Conservation (phyloP, 164 flowering plant species). For the Stephania japonica region DNA sequence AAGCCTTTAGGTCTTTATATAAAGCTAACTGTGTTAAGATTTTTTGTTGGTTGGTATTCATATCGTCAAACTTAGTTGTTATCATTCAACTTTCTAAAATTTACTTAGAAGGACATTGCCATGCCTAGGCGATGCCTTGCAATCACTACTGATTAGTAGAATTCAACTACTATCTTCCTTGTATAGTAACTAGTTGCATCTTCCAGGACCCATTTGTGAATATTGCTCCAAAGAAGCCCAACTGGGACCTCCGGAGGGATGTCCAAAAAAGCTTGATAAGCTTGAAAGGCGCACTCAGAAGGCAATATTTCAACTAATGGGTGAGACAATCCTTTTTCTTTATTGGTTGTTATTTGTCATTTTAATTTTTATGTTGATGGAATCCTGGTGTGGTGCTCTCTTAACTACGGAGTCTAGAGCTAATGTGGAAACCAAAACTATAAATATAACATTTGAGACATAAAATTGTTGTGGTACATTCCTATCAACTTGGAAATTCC, state of each 20-base stretch:
- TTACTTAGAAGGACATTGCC: no score
- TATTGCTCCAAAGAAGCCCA: constrained; percentile 97
- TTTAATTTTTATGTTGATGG: background rate
- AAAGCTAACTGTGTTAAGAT: no score
- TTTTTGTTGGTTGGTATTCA: no score
- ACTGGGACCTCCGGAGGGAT: constrained; percentile 93
- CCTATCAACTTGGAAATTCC: background rate
- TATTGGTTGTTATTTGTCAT: background rate
- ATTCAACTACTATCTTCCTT: background rate
- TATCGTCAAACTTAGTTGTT: no score
- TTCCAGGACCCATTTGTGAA: constrained; percentile 87
- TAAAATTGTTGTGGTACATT: background rate
- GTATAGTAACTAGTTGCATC: background rate
- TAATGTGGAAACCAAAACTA: background rate
- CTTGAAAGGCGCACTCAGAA: constrained; percentile 90
- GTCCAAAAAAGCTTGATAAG: constrained; percentile 90
- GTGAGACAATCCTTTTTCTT: constrained; percentile 28
- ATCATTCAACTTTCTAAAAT: no score
- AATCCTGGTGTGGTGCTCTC: background rate
- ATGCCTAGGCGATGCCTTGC: no score
- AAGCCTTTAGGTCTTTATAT: no score
- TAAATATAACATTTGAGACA: background rate
- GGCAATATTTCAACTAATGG: constrained; percentile 62
- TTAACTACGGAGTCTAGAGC: background rate
- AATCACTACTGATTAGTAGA: no score